A percentile compares a stretch with the other conserved stretches of the same genome.
Conservation (phyloP, 345 rosid species). For the Rhizophora apiculata region DNA sequence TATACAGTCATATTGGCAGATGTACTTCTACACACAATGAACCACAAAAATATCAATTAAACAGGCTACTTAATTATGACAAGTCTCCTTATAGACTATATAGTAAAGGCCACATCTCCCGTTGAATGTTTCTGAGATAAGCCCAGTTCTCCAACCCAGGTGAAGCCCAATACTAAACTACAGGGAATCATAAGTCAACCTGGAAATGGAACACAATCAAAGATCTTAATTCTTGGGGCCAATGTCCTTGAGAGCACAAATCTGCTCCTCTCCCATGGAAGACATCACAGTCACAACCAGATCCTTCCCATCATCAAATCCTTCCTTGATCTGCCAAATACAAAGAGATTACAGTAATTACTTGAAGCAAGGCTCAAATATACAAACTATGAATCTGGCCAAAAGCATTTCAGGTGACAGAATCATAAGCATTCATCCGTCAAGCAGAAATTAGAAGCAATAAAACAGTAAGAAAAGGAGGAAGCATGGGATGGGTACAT, state of each 20-base stretch:
- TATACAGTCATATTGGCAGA: not conserved
- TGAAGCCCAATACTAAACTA: conserved; percentile 13
- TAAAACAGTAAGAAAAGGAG: too few species aligned
- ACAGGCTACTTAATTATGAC: conserved; percentile 5
- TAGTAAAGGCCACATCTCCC: conserved; percentile 7
- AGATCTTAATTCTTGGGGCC: conserved; percentile 19
- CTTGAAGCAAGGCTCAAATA: not conserved
- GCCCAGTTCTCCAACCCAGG: conserved; percentile 8
- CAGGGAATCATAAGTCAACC: conserved; percentile 9
- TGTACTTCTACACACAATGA: conserved; percentile 10
- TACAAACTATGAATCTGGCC: too few species aligned
- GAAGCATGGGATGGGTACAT: too few species aligned
- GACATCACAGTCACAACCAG: conserved; percentile 32
- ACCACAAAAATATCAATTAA: conserved; percentile 15
- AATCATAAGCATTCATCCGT: too few species aligned
- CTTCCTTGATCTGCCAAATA: conserved; percentile 25
- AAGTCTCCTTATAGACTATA: conserved; percentile 2
- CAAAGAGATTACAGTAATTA: not conserved
- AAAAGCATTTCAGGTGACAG: too few species aligned
- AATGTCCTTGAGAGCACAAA: conserved; percentile 31
- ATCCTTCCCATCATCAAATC: conserved; percentile 29
- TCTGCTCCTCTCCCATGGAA: conserved; percentile 39
- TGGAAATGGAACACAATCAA: not conserved
- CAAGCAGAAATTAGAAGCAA: too few species aligned
- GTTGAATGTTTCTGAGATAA: not conserved